Base-by-base conservation (phyloP, 305 asterid genomes). In the Fraxinus albicans region DNA sequence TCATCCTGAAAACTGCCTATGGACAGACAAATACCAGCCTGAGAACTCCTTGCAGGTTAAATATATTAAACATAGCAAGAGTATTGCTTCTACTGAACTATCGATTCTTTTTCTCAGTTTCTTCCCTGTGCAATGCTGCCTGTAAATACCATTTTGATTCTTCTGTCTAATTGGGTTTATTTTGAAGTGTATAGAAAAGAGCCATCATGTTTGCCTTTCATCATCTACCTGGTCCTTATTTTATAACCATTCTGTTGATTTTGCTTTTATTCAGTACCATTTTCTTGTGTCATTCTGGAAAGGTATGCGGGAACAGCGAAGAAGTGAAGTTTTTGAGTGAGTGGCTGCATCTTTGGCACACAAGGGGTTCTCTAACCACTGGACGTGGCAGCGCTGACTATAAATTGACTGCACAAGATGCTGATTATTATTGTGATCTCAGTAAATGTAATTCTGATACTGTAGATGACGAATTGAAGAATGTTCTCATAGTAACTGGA, bases 1-100 rank as follows among this genome's bases (percentile, higher is more conserved):
- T 81, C 89, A 73, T 84, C 89, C 86, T 31, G 90, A 84, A 81
- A 95, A 92, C 86, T 88, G 94, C 88, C 86, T 97, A 76, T 97
- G 99, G 99, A 95, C 97, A 2, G 92, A 93, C 89, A 97, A 94
- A 86, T 94, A 94, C 89, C 94, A 87, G 86, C 99, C 99, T 82
- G 91, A 84, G 89, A 93, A 84, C 88, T 91, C 95, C 84, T 85
- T 86, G 72, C 94, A 97, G 99, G 99, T 96, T 79, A 81, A 83
- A 81, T 86, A 75, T 84, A 79, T 86, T 80, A 40, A 77, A 80
- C 53, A 50, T 73, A 21, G 65, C 77, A 17, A 73, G 77, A 73
- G 29, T 73, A 33, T 31, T 31, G 34, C 34, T 31, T 31, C 80
- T 69, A 31, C 77, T 12, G 19, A 70, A 38, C 15, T 75, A n/a